Evolutionary conservation across 495 filamentous ascomycete genomes (phyloP).

Genomic region (Penicillium mononematosum): DNA sequence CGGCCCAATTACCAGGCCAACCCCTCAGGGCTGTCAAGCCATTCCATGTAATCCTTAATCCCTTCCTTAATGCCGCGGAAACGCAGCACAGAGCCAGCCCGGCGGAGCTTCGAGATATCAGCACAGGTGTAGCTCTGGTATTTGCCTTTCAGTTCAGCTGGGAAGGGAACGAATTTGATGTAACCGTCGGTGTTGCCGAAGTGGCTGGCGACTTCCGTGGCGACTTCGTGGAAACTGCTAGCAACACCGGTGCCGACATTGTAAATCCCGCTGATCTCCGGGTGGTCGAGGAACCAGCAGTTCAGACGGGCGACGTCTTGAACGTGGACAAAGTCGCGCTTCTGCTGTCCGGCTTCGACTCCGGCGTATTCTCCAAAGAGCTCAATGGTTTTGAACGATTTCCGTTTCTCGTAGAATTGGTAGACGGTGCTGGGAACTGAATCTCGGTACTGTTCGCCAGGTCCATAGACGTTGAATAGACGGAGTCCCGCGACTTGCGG

Average conservation of each 20-base stretch:
- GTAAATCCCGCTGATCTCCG: constrained; percentile 5
- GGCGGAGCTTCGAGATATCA: constrained; percentile 7
- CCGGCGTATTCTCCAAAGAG: constrained; percentile 8
- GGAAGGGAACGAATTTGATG: not conserved
- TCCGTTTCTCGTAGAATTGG: constrained; percentile 6
- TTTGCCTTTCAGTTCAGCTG: not conserved
- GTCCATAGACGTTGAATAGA: constrained; percentile 9
- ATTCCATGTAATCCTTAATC: constrained; percentile 2
- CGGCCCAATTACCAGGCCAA: not conserved
- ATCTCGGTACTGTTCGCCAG: not conserved
- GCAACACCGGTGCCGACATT: constrained; percentile 10
- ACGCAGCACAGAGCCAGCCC: not conserved
- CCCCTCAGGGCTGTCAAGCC: not conserved
- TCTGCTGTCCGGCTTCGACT: constrained; percentile 6
- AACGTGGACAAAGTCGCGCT: constrained; percentile 9
- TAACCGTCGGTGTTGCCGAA: constrained; percentile 4
- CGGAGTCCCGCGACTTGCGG: constrained; percentile 3
- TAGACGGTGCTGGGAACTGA: not conserved
- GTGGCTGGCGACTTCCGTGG: not conserved
- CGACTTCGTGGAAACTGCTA: not conserved
- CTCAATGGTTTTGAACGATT: constrained; percentile 6
- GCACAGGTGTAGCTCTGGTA: constrained; percentile 8
- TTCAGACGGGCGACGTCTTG: constrained; percentile 10
- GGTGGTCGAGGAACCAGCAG: constrained; percentile 13
- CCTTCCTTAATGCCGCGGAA: constrained; percentile 7